Evolutionary conservation across 2,329 filamentous ascomycete genomes (phyloP), one percentile per base, ranked within the genome.

Genomic region (Septoria petroselini): DNA sequence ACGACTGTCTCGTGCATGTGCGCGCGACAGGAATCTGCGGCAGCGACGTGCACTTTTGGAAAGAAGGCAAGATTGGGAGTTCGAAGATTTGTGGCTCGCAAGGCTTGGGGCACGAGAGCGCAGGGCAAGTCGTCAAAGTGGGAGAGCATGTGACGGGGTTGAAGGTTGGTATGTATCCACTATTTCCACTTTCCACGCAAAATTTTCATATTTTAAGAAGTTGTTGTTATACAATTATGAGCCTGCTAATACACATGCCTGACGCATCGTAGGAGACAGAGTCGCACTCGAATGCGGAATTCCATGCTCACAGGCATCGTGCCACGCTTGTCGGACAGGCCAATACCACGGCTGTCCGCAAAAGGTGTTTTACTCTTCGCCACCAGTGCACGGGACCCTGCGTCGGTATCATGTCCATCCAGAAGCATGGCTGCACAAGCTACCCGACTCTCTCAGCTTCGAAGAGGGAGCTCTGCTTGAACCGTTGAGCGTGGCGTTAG

Each of bases 391-490:
- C 37, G 65, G 65, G 7, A 65, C 63, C 1, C 50, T 67, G 11
- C 58, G 63, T 12, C 50, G 64, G 21, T 65, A 65, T 37, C 62
- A 64, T 35, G 61, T 53, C 25, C 65, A 68, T 49, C 58, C 63
- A 2, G 64, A 57, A 41, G 58, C 59, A 2, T 65, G 61, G 59
- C 50, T 65, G 17, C 64, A 67, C 38, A 67, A 62, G 25, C 54
- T 76, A 1, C 72, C 72, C 0, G 62, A 62, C n/a, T 58, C 52
- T 1, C 58, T 75, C 9, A 64, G 59, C 4, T 68, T 71, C 31
- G 63, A 71, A 25, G 73, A 76, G 45, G 73, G 71, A 0, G 70
- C 70, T 0, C 63, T 78, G 4, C 67, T 77, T 7, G 76, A 78
- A 62, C 75, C 76, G 5, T 61, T 77, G 7, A 68, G 69, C 12